phyloP scores from a whole-genome alignment of 2,329 filamentous ascomycete species.

The Arthrobotrys pseudoclavata region DNA sequence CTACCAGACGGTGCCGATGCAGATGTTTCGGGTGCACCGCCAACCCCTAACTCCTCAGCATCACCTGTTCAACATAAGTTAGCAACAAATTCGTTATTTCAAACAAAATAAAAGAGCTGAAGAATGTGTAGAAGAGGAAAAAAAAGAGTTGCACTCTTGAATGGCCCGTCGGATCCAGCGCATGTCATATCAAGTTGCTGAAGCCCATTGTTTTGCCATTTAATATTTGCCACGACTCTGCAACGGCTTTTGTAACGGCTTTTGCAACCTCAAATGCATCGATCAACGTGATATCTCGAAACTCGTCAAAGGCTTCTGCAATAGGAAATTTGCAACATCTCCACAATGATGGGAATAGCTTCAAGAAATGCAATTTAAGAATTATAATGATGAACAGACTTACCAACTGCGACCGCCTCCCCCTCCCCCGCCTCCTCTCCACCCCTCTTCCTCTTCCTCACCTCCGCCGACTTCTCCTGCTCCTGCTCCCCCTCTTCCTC shows the following conservation, averaged over 20 bases:
- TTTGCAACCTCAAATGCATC: not conserved
- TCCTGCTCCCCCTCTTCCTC: not conserved
- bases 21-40: constrained; percentile 22
- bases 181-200: not conserved
- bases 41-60: constrained; percentile 7
- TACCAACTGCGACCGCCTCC: constrained; percentile 26
- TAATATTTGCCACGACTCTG: not conserved
- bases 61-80: constrained; percentile 8
- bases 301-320: not conserved
- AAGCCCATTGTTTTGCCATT: not conserved
- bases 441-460: constrained; percentile 10
- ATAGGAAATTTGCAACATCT: not conserved
- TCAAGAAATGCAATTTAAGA: constrained; percentile 3
- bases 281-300: constrained; percentile 4
- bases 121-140: not conserved
- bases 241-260: constrained; percentile 1
- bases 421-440: not conserved
- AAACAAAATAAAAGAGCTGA: not conserved
- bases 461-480: constrained; percentile 4
- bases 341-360: constrained; percentile 1
- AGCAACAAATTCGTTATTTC: not conserved
- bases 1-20: constrained; percentile 16
- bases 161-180: not conserved
- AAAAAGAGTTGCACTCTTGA: not conserved
- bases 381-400: not conserved